phyloP scores from a whole-genome alignment of 345 rosid species.

The Citrus australasica region DNA sequence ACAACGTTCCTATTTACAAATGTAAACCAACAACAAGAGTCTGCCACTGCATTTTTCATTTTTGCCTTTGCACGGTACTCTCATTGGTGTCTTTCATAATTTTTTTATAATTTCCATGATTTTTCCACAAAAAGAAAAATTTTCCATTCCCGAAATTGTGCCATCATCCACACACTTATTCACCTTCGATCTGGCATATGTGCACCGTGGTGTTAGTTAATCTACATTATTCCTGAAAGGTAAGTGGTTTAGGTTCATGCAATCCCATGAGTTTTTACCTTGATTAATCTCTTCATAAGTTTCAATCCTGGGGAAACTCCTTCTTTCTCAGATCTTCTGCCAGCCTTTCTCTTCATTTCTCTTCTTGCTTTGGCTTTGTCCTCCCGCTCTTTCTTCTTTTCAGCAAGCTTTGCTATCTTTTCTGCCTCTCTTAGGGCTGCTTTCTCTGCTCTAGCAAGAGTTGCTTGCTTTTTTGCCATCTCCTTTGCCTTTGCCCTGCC shows the following conservation, averaged over 20 bases:
- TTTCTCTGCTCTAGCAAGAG: conserved; percentile 39
- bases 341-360: conserved; percentile 26
- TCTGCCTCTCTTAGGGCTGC: conserved; percentile 46
- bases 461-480: conserved; percentile 46
- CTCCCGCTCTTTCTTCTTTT: conserved; percentile 51
- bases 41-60: not conserved
- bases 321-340: conserved; percentile 26
- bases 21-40: not conserved
- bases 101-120: not conserved
- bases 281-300: conserved; percentile 53
- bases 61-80: not conserved
- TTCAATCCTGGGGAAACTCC: conserved; percentile 27
- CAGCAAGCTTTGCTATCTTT: conserved; percentile 49
- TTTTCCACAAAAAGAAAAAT: not conserved
- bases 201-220: not conserved
- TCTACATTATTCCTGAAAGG: not conserved
- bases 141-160: not conserved
- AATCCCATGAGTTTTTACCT: conserved; percentile 40
- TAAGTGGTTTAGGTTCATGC: not conserved
- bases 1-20: not conserved
- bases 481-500: conserved; percentile 48
- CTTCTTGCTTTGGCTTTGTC: conserved; percentile 35
- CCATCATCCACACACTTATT: conserved; percentile 2
- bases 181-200: not conserved
- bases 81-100: not conserved